A percentile compares a stretch with the other conserved stretches of the same genome.
Evolutionary conservation across 2,329 filamentous ascomycete genomes (phyloP).

Genomic region (Metarhizium rileyi): DNA sequence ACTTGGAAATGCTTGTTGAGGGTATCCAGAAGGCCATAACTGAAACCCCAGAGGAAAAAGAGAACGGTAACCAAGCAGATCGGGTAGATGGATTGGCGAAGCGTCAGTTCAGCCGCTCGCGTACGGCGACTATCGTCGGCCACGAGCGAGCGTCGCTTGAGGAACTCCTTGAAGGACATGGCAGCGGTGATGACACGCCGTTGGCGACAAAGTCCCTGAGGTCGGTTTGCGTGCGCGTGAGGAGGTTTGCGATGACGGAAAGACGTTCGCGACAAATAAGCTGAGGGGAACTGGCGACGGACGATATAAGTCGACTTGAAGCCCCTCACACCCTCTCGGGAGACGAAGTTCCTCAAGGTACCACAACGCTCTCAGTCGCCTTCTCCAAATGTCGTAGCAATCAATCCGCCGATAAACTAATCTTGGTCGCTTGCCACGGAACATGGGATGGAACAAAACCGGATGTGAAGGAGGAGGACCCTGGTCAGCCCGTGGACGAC

Average conservation of each 20-base stretch:
- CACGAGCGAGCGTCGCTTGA: conserved; percentile 35
- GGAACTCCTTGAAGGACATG: conserved; percentile 34
- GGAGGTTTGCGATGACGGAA: not conserved
- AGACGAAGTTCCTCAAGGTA: not conserved
- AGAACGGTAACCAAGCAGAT: conserved; percentile 43
- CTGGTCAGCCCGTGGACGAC: not conserved
- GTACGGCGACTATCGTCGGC: conserved; percentile 32
- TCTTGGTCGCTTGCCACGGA: not conserved
- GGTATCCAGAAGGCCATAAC: conserved; percentile 35
- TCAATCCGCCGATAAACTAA: not conserved
- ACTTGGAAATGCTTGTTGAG: conserved; percentile 41
- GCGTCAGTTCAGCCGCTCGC: conserved; percentile 45
- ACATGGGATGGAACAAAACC: not conserved
- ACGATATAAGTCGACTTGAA: not conserved
- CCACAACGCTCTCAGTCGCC: not conserved
- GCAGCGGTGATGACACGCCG: not conserved
- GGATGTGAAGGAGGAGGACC: not conserved
- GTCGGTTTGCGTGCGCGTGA: not conserved
- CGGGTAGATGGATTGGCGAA: conserved; percentile 57
- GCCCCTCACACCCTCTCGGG: not conserved
- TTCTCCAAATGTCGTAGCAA: not conserved
- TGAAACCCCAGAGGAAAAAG: conserved; percentile 39
- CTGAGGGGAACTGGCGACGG: not conserved
- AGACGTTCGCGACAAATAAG: not conserved
- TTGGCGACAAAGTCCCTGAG: no score